A percentile compares a stretch with the other conserved stretches of the same genome.
phyloP scores from a whole-genome alignment of 768 basidiomycete species.

The Scleroderma bovista region DNA sequence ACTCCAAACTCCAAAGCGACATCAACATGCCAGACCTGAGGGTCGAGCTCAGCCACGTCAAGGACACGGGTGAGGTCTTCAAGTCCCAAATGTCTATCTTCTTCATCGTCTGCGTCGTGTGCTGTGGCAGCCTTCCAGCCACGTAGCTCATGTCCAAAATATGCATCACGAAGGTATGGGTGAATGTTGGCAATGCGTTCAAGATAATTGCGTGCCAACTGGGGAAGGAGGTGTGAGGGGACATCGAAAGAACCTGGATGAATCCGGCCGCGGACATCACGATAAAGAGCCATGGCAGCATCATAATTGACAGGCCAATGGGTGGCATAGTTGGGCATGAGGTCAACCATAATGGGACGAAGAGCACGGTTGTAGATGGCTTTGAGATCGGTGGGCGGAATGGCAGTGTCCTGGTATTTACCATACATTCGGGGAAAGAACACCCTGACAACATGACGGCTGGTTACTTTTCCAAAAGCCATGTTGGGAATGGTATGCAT shows the following conservation, averaged over 20 bases:
- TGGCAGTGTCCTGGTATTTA: background rate
- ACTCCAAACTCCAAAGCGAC: too few species aligned
- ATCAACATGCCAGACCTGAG: too few species aligned
- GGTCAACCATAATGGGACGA: background rate
- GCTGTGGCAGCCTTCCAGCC: conserved; percentile 1
- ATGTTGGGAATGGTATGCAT: conserved; percentile 5
- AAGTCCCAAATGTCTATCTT: too few species aligned
- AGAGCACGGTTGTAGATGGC: conserved; percentile 2
- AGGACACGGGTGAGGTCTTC: too few species aligned
- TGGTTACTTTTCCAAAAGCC: conserved; percentile 4
- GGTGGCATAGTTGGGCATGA: conserved; percentile 3
- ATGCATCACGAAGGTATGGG: conserved; percentile 1
- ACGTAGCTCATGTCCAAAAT: conserved; percentile 5
- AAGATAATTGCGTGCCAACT: background rate
- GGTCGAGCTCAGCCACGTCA: too few species aligned
- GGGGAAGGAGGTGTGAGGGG: background rate
- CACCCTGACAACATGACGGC: background rate
- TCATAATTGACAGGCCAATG: conserved; percentile 5
- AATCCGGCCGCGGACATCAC: background rate
- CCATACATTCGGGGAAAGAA: conserved; percentile 5
- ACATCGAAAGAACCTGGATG: too few species aligned
- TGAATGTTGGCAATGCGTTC: background rate
- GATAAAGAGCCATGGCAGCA: background rate
- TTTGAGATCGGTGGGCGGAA: background rate
- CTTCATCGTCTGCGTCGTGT: background rate